Conservation (phyloP, 306 rosid genomes). For the Glycine tomentella region DNA sequence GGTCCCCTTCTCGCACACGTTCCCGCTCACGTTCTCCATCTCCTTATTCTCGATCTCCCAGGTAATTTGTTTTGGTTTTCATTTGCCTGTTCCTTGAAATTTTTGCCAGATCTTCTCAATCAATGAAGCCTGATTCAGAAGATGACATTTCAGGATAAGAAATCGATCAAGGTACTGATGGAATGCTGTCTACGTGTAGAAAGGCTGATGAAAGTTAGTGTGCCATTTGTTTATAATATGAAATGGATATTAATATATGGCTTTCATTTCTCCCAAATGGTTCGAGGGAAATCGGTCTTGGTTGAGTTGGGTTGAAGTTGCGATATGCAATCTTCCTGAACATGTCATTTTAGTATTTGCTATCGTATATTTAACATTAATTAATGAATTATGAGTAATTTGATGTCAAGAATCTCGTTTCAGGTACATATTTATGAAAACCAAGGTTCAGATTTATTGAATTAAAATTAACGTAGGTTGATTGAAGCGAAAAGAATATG, state of each 20-base stretch:
- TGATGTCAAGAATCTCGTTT: background rate
- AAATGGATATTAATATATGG: slow-evolving; percentile 11
- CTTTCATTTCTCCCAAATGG: slow-evolving; percentile 25
- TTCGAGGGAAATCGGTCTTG: slow-evolving; percentile 16
- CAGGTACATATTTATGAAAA: slow-evolving; percentile 13
- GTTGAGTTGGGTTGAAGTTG: slow-evolving; percentile 40
- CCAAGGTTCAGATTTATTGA: background rate
- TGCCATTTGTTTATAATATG: slow-evolving; percentile 40
- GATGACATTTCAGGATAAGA: slow-evolving; percentile 65
- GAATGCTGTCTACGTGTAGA: slow-evolving; percentile 35
- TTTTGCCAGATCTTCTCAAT: background rate
- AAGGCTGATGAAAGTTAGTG: slow-evolving; percentile 1
- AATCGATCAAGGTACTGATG: slow-evolving; percentile 72
- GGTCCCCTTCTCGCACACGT: slow-evolving; percentile 49
- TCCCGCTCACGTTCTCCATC: slow-evolving; percentile 50
- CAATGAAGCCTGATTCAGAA: slow-evolving; percentile 46
- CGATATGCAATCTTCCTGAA: slow-evolving; percentile 29
- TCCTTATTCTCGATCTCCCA: slow-evolving; percentile 75
- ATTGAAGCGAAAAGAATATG: background rate
- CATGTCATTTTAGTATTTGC: slow-evolving; percentile 27
- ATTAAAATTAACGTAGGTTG: background rate
- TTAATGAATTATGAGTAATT: slow-evolving; percentile 22
- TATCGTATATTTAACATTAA: slow-evolving; percentile 27
- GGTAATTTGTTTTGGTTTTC: slow-evolving; percentile 53
- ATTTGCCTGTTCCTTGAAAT: background rate